Evolutionary conservation across 176 grass and related monocot species (phyloP).

Genomic region (Urochloa ruziziensis): DNA sequence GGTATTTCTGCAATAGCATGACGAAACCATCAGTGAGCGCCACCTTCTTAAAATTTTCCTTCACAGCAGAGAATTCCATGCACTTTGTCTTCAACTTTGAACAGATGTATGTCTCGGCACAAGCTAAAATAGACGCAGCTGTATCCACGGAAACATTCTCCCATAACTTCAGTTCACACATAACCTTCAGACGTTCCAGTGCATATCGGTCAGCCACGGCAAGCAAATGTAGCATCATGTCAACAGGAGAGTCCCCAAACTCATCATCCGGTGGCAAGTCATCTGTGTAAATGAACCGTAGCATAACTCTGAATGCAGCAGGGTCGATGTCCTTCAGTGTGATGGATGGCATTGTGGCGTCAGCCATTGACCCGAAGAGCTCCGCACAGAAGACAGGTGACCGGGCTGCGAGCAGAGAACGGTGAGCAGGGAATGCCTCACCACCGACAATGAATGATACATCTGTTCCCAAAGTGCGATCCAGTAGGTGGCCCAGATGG

Average conservation of each 20-base stretch:
- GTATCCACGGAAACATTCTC: constrained; percentile 18
- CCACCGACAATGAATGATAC: no score
- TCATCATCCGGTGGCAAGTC: not conserved
- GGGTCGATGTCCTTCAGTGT: no score
- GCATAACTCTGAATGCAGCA: not conserved
- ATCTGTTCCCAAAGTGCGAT: no score
- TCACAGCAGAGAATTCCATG: constrained; percentile 27
- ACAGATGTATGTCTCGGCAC: constrained; percentile 49
- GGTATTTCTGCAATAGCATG: constrained; percentile 11
- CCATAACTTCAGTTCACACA: constrained; percentile 31
- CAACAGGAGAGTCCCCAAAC: not conserved
- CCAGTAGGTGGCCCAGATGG: no score
- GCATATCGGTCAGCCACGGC: constrained; percentile 51
- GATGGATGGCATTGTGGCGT: no score
- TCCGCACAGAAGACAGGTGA: no score
- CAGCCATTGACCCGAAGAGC: no score
- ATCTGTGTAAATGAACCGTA: constrained; percentile 58
- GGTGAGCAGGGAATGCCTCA: no score
- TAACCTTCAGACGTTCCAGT: constrained; percentile 44
- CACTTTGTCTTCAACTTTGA: constrained; percentile 45
- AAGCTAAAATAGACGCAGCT: constrained; percentile 21
- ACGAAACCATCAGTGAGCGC: constrained; percentile 17
- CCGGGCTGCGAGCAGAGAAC: no score
- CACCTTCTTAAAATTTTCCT: constrained; percentile 37
- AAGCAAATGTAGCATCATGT: constrained; percentile 6